Conservation (phyloP, 2,329 filamentous ascomycete genomes). For the Biscogniauxia sp. region DNA sequence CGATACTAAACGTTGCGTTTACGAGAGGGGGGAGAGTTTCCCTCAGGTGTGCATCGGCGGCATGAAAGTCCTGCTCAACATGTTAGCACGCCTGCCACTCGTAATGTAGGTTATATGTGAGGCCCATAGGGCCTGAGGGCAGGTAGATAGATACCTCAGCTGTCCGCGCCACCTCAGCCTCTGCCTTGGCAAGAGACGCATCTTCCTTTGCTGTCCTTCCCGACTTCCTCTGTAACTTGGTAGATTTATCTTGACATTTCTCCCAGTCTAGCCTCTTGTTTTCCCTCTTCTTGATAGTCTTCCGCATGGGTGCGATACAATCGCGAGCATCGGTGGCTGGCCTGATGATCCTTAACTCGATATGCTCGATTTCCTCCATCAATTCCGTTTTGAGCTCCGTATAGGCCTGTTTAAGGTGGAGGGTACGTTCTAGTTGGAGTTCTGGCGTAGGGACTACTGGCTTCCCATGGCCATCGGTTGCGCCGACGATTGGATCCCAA, state of each 20-base stretch:
- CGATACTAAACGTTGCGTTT: constrained; percentile 66
- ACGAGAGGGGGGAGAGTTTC: constrained; percentile 70
- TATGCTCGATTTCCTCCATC: constrained; percentile 65
- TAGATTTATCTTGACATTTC: constrained; percentile 68
- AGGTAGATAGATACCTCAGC: constrained; percentile 51
- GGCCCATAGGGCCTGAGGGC: background rate
- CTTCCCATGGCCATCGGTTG: constrained; percentile 55
- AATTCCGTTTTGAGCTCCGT: constrained; percentile 70
- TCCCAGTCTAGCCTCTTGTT: constrained; percentile 82
- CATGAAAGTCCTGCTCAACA: constrained; percentile 61
- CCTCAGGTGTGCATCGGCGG: constrained; percentile 72
- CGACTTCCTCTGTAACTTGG: constrained; percentile 67
- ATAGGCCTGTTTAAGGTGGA: constrained; percentile 64
- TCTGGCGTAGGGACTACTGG: constrained; percentile 60
- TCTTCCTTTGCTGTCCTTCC: constrained; percentile 73
- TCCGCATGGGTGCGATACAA: constrained; percentile 69
- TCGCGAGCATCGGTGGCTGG: constrained; percentile 69
- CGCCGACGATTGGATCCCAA: constrained; percentile 73
- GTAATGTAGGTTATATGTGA: background rate
- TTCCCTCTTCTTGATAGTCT: constrained; percentile 81
- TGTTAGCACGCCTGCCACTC: constrained; percentile 4
- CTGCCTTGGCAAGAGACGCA: constrained; percentile 65
- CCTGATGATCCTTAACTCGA: constrained; percentile 67
- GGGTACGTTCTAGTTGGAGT: constrained; percentile 61
- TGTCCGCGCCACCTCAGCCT: constrained; percentile 64